These are phyloP conservation scores for Radiomyces spectabilis DNA, from an alignment of 192 early-diverging fungal species.

Conservation along the genomic window DNA sequence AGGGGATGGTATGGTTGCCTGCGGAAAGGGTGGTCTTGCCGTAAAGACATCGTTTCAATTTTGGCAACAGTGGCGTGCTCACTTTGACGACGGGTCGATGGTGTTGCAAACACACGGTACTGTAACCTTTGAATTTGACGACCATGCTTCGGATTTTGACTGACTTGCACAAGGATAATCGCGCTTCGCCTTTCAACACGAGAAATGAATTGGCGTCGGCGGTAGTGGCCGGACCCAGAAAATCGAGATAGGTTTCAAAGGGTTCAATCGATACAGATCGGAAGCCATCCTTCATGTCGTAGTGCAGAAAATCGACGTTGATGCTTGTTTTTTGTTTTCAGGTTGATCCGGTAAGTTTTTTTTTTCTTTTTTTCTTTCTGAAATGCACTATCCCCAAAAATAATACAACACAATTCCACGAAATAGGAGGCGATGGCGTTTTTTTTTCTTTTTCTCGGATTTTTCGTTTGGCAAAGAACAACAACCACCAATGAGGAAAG, in stretches of 20 bases:
- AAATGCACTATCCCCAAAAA: no score
- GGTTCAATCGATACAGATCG: slow-evolving; percentile 17
- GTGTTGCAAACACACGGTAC: not conserved
- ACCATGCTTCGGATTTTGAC: slow-evolving; percentile 21
- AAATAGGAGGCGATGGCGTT: no score
- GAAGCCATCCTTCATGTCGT: slow-evolving; percentile 22
- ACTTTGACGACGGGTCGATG: not conserved
- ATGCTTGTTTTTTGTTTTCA: no score
- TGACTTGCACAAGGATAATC: slow-evolving; percentile 12
- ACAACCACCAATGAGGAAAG: slow-evolving; percentile 5
- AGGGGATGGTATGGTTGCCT: slow-evolving; percentile 19
- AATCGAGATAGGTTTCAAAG: slow-evolving; percentile 11
- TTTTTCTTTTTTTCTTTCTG: no score
- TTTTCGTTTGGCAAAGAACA: no score
- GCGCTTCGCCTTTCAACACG: slow-evolving; percentile 12
- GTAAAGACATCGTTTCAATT: slow-evolving; percentile 7
- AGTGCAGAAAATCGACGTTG: slow-evolving; percentile 6
- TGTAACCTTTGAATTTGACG: slow-evolving; percentile 29
- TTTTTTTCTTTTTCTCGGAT: no score
- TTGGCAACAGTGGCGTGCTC: slow-evolving; percentile 5
- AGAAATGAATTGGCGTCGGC: not conserved
- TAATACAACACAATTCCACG: no score
- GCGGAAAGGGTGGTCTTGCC: slow-evolving; percentile 12
- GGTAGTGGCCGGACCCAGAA: slow-evolving; percentile 14
- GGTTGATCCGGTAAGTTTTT: no score